Evolutionary conservation across 2,329 filamentous ascomycete species (phyloP).

Genomic region (Curvularia sp.): DNA sequence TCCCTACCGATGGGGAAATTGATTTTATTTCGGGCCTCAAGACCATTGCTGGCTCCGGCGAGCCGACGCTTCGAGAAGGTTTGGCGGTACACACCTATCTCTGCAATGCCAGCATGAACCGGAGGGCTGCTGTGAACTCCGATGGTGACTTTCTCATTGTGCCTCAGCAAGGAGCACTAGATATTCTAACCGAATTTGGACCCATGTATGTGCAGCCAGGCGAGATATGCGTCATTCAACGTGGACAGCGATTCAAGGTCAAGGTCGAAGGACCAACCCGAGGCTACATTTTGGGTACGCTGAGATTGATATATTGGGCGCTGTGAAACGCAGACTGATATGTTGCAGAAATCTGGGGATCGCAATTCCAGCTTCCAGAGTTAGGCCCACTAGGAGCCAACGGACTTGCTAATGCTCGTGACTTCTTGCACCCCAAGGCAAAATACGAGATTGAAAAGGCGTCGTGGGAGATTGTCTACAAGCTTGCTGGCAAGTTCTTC

Average conservation of each 20-base stretch:
- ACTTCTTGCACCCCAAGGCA: slow-evolving; percentile 77
- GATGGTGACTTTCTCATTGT: slow-evolving; percentile 82
- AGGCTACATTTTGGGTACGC: slow-evolving; percentile 71
- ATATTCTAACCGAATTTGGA: slow-evolving; percentile 80
- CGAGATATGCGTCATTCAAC: slow-evolving; percentile 78
- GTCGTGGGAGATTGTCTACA: slow-evolving; percentile 57
- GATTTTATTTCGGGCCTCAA: slow-evolving; percentile 48
- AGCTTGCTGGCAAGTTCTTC: slow-evolving; percentile 70
- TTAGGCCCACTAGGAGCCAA: slow-evolving; percentile 51
- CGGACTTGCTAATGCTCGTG: slow-evolving; percentile 55
- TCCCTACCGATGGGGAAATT: slow-evolving; percentile 40
- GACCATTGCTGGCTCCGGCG: slow-evolving; percentile 49
- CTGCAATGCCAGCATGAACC: slow-evolving; percentile 48
- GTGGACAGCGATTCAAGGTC: slow-evolving; percentile 77
- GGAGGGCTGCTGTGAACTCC: slow-evolving; percentile 59
- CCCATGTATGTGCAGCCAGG: slow-evolving; percentile 76
- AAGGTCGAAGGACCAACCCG: slow-evolving; percentile 68
- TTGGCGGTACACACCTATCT: slow-evolving; percentile 46
- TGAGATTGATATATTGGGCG: background rate
- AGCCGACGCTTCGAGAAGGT: slow-evolving; percentile 48
- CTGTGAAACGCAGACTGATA: slow-evolving; percentile 8
- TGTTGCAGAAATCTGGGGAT: slow-evolving; percentile 48
- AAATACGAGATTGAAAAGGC: slow-evolving; percentile 61
- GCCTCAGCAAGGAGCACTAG: slow-evolving; percentile 73
- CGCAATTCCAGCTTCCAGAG: slow-evolving; percentile 49